These are phyloP conservation scores for Exutisphaerella laricina DNA, from an alignment of 2,329 filamentous ascomycete genomes.

Conservation along the genomic window DNA sequence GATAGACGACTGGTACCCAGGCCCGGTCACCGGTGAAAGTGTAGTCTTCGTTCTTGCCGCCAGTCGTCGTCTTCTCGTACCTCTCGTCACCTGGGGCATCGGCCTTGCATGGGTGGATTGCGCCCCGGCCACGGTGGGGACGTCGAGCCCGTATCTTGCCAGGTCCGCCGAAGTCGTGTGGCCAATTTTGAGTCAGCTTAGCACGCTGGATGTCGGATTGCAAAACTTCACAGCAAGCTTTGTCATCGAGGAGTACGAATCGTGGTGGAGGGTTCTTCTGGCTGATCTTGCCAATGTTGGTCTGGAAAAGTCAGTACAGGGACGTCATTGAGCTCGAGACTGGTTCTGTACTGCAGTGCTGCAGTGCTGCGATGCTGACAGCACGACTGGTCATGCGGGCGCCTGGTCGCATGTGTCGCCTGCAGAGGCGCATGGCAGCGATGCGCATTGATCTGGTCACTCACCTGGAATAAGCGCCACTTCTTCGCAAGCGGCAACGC, in stretches of 20 bases:
- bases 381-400: background rate
- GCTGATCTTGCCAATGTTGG: constrained; percentile 27
- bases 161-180: constrained; percentile 35
- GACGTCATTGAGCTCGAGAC: no score
- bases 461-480: constrained; percentile 38
- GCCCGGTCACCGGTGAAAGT: constrained; percentile 27
- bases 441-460: background rate
- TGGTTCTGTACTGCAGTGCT: no score
- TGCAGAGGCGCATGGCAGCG: background rate
- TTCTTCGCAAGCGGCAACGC: constrained; percentile 24
- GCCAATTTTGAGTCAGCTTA: constrained; percentile 33
- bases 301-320: constrained; percentile 12
- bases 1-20: constrained; percentile 24
- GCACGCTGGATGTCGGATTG: constrained; percentile 25
- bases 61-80: constrained; percentile 15
- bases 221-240: constrained; percentile 33
- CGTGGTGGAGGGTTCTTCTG: constrained; percentile 30
- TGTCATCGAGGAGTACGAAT: constrained; percentile 39
- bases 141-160: constrained; percentile 32
- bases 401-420: no score
- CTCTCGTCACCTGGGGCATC: constrained; percentile 15
- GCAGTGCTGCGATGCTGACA: no score
- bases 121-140: constrained; percentile 36
- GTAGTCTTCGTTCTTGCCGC: constrained; percentile 22
- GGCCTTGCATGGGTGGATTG: constrained; percentile 18